Percentiles rank a stretch among this genome's conserved stretches.
phyloP scores from a whole-genome alignment of 208 protist species.

The Wallacemonas sp. region DNA sequence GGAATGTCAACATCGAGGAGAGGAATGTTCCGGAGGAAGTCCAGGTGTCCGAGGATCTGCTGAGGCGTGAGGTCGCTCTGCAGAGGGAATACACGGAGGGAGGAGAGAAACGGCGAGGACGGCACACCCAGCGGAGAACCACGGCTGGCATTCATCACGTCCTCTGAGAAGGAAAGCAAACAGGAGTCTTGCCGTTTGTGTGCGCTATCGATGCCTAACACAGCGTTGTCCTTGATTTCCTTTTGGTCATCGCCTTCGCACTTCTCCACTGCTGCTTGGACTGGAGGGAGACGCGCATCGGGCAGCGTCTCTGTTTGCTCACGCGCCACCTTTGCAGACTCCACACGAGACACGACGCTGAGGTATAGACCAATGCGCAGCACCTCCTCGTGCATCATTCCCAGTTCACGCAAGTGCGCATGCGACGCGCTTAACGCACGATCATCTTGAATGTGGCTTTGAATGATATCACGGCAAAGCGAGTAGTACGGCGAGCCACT shows the following conservation, averaged over 20 bases:
- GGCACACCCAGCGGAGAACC: too few relatives aligned
- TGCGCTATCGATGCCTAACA: too few relatives aligned
- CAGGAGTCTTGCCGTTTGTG: too few relatives aligned
- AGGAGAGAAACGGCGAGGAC: neutral
- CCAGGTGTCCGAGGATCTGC: neutral
- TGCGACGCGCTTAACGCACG: neutral
- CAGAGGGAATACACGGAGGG: neutral
- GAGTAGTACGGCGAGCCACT: constrained; percentile 14
- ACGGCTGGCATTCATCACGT: too few relatives aligned
- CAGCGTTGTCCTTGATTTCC: too few relatives aligned
- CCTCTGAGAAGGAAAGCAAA: too few relatives aligned
- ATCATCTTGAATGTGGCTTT: constrained; percentile 9
- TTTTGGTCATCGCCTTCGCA: too few relatives aligned
- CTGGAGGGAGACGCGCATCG: too few relatives aligned
- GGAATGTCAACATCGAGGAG: neutral
- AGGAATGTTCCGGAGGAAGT: neutral
- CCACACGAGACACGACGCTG: constrained; percentile 2
- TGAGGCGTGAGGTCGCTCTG: neutral
- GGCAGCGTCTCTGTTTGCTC: constrained; percentile 5
- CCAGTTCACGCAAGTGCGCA: neutral
- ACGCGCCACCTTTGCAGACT: neutral
- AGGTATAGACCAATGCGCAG: neutral
- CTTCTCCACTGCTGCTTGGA: neutral
- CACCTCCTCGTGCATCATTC: neutral
- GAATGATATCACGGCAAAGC: constrained; percentile 17